Percentiles rank a stretch among this genome's conserved stretches.
Conservation (phyloP, 139 green algal genomes). For the Chlamydomonas sp. region DNA sequence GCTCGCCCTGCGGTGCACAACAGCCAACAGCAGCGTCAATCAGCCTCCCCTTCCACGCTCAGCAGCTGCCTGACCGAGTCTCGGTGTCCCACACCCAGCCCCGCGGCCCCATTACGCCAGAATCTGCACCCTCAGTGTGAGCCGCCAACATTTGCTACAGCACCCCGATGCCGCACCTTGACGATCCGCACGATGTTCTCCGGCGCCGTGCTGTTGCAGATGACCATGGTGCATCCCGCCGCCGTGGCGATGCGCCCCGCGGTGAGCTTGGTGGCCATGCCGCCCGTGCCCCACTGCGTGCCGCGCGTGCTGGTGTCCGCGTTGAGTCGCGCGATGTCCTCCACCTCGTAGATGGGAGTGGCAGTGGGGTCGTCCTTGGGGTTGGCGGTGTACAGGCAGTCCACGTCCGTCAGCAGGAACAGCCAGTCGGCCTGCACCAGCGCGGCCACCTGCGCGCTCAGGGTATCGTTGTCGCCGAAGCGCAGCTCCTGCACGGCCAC, state of each 20-base stretch:
- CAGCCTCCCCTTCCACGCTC: no score
- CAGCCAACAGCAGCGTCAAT: no score
- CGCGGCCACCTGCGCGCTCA: conserved; percentile 91
- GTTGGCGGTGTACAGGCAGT: conserved; percentile 89
- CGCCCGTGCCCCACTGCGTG: conserved; percentile 92
- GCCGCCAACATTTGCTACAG: no score
- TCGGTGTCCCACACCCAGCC: no score
- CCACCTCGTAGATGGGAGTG: conserved; percentile 77
- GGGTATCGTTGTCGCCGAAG: conserved; percentile 97
- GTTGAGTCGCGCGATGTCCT: conserved; percentile 72
- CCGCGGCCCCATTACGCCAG: no score
- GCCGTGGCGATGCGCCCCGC: conserved; percentile 91
- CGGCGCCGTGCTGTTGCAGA: conserved; percentile 67
- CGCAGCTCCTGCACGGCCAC: conserved; percentile 89
- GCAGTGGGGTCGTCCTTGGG: conserved; percentile 63
- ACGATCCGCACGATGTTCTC: conserved; percentile 68
- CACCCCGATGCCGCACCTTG: conserved; percentile 24
- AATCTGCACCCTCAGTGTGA: no score
- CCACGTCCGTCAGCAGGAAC: conserved; percentile 95
- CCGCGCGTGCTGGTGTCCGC: conserved; percentile 75
- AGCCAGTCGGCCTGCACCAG: conserved; percentile 91
- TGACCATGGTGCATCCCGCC: conserved; percentile 84
- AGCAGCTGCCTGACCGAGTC: no score
- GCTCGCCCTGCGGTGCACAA: conserved; percentile 27
- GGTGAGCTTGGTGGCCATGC: conserved; percentile 96